Evolutionary conservation across 73 alveolate genomes (phyloP), one percentile per base, ranked within the genome.

Genomic region (Paramecium caudatum): DNA sequence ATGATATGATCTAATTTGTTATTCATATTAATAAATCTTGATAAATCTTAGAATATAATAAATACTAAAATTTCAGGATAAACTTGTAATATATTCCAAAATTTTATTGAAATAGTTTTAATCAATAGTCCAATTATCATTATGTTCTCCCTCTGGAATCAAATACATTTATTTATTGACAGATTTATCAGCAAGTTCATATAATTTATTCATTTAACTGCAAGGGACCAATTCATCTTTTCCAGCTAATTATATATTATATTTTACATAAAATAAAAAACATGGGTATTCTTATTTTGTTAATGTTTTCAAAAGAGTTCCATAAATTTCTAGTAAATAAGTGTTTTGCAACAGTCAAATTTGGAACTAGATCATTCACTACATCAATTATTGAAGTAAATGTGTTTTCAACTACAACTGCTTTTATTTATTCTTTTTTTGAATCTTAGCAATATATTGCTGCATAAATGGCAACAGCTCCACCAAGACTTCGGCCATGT

Each of bases 401-500:
- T 25, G 91, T 83, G 36, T 83, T 83, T 37, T 83, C 91, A 4
- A 83, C 19, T 5, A 83, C 61, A 0, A 83, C 15, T n/a, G 82
- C 91, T 47, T 32, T 83, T 36, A 70, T 65, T 6, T 83, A 19
- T 19, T 83, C 83, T 27, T 55, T 9, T 61, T 65, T 36, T 16
- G 43, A 33, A 17, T 7, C 69, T 45, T 23, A 30, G 37, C 5
- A 25, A 17, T 49, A 47, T 16, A 23, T 23, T 12, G 80, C 61
- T 12, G 83, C 82, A 48, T 82, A 82, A 15, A 65, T 55, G 1
- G 82, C 55, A 17, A 83, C 91, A 48, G 91, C 91, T 50, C 91
- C 91, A 1, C 91, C 91, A 15, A 83, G 68, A 55, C 91, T 83
- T 37, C 91, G 49, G 15, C 91, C 91, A 83, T 83, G 91, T 9